phyloP scores from a whole-genome alignment of 768 basidiomycete species.

The Russula vinacea region DNA sequence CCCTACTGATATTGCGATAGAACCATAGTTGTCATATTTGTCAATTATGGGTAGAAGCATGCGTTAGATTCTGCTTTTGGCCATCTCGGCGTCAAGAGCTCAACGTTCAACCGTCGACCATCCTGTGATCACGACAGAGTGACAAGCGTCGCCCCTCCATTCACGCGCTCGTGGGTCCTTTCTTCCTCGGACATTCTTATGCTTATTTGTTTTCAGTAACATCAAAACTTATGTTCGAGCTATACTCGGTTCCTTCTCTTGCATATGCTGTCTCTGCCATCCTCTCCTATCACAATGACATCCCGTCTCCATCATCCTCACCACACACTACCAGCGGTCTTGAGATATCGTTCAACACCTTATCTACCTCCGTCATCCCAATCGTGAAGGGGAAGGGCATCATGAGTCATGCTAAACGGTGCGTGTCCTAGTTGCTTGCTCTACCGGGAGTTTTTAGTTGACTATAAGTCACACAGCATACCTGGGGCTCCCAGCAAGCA shows the following conservation, averaged over 20 bases:
- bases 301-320: slow-evolving; percentile 34
- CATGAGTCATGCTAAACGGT: slow-evolving; percentile 86
- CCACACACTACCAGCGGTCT: slow-evolving; percentile 69
- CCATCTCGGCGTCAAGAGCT: slow-evolving; percentile 75
- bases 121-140: slow-evolving; percentile 91
- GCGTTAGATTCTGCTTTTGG: slow-evolving; percentile 93
- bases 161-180: slow-evolving; percentile 72
- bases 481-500: slow-evolving; percentile 96
- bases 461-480: slow-evolving; percentile 52
- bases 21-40: no score
- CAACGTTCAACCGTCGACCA: slow-evolving; percentile 82
- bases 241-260: slow-evolving; percentile 81
- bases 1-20: no score
- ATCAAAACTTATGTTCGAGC: slow-evolving; percentile 94
- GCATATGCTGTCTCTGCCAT: slow-evolving; percentile 86
- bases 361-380: slow-evolving; percentile 88
- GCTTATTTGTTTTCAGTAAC: slow-evolving; percentile 56
- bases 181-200: slow-evolving; percentile 5
- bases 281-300: slow-evolving; percentile 86
- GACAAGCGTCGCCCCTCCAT: slow-evolving; percentile 82
- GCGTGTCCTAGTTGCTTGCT: slow-evolving; percentile 22
- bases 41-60: no score
- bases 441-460: not conserved
- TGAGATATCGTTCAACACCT: slow-evolving; percentile 86
- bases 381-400: slow-evolving; percentile 78